Evolutionary conservation across 2,329 filamentous ascomycete genomes (phyloP).

Genomic region (Didymella lethalis): DNA sequence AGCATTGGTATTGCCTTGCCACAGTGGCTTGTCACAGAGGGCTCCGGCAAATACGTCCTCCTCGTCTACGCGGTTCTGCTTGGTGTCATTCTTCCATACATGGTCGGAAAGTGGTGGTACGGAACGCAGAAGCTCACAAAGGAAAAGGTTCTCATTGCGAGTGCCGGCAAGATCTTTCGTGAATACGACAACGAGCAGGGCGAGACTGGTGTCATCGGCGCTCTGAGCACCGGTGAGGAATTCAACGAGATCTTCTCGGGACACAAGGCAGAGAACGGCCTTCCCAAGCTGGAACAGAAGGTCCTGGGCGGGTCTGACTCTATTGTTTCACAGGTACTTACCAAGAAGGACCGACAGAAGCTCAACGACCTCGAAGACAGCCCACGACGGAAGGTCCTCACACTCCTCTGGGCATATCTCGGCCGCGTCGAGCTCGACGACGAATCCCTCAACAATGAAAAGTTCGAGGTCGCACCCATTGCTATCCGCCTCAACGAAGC

Average conservation of each 20-base stretch:
- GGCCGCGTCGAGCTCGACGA: constrained; percentile 87
- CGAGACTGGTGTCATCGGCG: constrained; percentile 78
- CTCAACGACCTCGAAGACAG: constrained; percentile 83
- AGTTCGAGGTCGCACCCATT: constrained; percentile 87
- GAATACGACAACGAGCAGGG: constrained; percentile 88
- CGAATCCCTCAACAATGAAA: constrained; percentile 77
- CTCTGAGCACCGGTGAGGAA: constrained; percentile 86
- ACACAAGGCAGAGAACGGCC: constrained; percentile 78
- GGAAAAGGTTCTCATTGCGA: constrained; percentile 91
- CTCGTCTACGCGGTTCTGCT: constrained; percentile 87
- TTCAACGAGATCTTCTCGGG: constrained; percentile 79
- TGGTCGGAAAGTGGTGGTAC: constrained; percentile 99
- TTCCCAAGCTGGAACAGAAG: constrained; percentile 83
- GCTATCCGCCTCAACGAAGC: constrained; percentile 86
- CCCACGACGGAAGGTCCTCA: constrained; percentile 82
- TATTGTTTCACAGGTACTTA: constrained; percentile 66
- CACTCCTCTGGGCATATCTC: constrained; percentile 93
- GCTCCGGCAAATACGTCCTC: constrained; percentile 94
- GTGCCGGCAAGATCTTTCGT: constrained; percentile 91
- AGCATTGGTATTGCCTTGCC: constrained; percentile 97
- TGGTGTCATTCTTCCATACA: constrained; percentile 87
- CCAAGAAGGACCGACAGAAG: constrained; percentile 75
- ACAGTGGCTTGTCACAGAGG: constrained; percentile 89
- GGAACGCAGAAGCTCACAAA: constrained; percentile 92
- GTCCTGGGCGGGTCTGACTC: constrained; percentile 69